phyloP scores from a whole-genome alignment of 2,329 filamentous ascomycete genomes.

The Venturia nashicola region DNA sequence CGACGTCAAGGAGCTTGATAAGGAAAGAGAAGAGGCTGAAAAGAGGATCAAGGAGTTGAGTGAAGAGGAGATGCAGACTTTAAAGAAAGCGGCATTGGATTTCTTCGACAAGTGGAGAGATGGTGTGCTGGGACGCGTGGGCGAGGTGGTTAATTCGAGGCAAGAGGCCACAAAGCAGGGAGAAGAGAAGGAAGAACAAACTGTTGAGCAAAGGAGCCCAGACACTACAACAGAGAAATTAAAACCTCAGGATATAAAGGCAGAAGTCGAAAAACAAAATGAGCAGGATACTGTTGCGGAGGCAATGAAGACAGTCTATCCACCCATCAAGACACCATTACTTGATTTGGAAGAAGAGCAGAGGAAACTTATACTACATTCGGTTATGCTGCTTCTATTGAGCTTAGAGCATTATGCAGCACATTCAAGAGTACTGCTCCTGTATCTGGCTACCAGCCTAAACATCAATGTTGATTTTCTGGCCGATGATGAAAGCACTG shows the following conservation, averaged over 20 bases:
- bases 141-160: slow-evolving; percentile 45
- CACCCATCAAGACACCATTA: slow-evolving; percentile 43
- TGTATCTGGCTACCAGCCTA: slow-evolving; percentile 59
- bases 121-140: slow-evolving; percentile 55
- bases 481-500: slow-evolving; percentile 58
- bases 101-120: slow-evolving; percentile 76
- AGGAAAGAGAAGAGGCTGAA: slow-evolving; percentile 21
- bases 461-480: slow-evolving; percentile 53
- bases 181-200: slow-evolving; percentile 21
- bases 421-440: slow-evolving; percentile 58
- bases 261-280: slow-evolving; percentile 18
- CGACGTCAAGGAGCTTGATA: slow-evolving; percentile 20
- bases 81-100: slow-evolving; percentile 56
- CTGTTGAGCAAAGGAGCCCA: slow-evolving; percentile 23
- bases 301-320: slow-evolving; percentile 27
- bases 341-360: slow-evolving; percentile 48
- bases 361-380: slow-evolving; percentile 56
- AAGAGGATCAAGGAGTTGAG: slow-evolving; percentile 35
- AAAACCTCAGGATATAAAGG: slow-evolving; percentile 15
- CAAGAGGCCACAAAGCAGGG: slow-evolving; percentile 19
- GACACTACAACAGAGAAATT: slow-evolving; percentile 15
- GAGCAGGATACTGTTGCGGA: slow-evolving; percentile 19
- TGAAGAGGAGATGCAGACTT: slow-evolving; percentile 42
- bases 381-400: slow-evolving; percentile 58
- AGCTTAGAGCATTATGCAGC: slow-evolving; percentile 68